Conservation (phyloP, 495 filamentous ascomycete species). For the Penicillium coffeae region DNA sequence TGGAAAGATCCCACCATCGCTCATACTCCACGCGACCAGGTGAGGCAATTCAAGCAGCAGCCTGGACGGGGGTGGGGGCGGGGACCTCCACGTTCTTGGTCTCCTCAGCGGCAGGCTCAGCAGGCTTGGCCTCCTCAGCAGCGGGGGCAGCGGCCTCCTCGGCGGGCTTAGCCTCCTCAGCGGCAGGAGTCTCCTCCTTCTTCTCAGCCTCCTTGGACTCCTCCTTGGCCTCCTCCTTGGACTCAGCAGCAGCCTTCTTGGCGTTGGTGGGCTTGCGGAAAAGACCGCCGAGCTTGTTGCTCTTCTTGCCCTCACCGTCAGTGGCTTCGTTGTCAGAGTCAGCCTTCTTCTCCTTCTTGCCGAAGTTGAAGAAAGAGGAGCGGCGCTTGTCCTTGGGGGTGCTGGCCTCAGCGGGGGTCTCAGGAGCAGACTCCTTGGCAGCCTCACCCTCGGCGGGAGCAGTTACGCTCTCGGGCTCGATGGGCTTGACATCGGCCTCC, state of each 20-base stretch:
- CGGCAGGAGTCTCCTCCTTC: slow-evolving; percentile 15
- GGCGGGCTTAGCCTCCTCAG: slow-evolving; percentile 31
- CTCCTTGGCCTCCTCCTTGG: slow-evolving; percentile 35
- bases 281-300: slow-evolving; percentile 51
- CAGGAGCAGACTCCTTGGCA: slow-evolving; percentile 34
- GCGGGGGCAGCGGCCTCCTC: slow-evolving; percentile 24
- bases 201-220: slow-evolving; percentile 16
- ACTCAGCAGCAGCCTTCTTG: slow-evolving; percentile 38
- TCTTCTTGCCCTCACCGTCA: slow-evolving; percentile 50
- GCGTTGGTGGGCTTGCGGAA: slow-evolving; percentile 58
- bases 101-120: slow-evolving; percentile 27
- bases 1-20: slow-evolving; percentile 39
- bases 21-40: slow-evolving; percentile 36
- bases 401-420: slow-evolving; percentile 32
- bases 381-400: slow-evolving; percentile 51
- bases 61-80: slow-evolving; percentile 43
- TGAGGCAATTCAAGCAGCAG: slow-evolving; percentile 43
- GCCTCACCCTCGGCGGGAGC: slow-evolving; percentile 40
- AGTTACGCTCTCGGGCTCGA: slow-evolving; percentile 43
- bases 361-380: slow-evolving; percentile 54
- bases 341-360: slow-evolving; percentile 52
- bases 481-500: slow-evolving; percentile 39
- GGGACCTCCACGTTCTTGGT: slow-evolving; percentile 33
- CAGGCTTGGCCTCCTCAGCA: slow-evolving; percentile 30
- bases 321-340: slow-evolving; percentile 48